phyloP scores from a whole-genome alignment of 192 early-diverging fungal genomes.

The Powellomyces hirtus region DNA sequence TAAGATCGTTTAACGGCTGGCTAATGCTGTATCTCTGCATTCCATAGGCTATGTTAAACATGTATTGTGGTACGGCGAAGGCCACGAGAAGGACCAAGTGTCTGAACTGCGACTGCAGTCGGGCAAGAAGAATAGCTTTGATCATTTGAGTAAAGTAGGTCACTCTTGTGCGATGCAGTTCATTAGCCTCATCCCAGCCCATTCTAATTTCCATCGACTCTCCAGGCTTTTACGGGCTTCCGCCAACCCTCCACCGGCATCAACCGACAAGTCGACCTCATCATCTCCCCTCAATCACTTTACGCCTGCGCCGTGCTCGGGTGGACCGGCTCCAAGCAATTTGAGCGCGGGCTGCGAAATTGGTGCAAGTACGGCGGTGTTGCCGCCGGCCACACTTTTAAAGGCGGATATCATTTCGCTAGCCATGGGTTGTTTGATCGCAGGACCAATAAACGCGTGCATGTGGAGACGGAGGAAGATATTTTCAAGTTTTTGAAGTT shows the following conservation, averaged over 20 bases:
- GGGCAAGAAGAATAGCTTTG: slow-evolving; percentile 13
- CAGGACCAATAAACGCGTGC: slow-evolving; percentile 12
- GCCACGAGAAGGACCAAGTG: neutral
- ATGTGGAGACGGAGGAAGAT: slow-evolving; percentile 23
- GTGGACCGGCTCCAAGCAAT: slow-evolving; percentile 31
- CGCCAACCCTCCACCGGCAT: slow-evolving; percentile 22
- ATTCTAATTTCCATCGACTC: neutral
- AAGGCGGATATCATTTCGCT: slow-evolving; percentile 18
- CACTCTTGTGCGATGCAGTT: neutral
- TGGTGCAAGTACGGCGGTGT: slow-evolving; percentile 16
- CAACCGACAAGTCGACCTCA: slow-evolving; percentile 35
- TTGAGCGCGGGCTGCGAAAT: slow-evolving; percentile 29
- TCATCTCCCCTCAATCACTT: slow-evolving; percentile 22
- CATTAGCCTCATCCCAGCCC: neutral
- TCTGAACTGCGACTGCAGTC: slow-evolving; percentile 9
- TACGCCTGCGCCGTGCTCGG: slow-evolving; percentile 13
- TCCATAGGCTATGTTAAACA: slow-evolving; percentile 19
- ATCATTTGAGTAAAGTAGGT: slow-evolving; percentile 10
- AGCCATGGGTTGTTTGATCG: slow-evolving; percentile 35
- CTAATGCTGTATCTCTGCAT: too few species aligned
- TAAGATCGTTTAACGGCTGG: too few species aligned
- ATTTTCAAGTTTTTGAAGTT: slow-evolving; percentile 29
- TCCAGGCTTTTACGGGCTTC: slow-evolving; percentile 26
- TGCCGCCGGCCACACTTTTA: neutral
- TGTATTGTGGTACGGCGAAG: slow-evolving; percentile 26